A percentile compares a stretch with the other conserved stretches of the same genome.
These are phyloP conservation scores for Dendrocalamus latiflorus DNA, from an alignment of 202 grass and related monocot genomes.

Conservation along the genomic window DNA sequence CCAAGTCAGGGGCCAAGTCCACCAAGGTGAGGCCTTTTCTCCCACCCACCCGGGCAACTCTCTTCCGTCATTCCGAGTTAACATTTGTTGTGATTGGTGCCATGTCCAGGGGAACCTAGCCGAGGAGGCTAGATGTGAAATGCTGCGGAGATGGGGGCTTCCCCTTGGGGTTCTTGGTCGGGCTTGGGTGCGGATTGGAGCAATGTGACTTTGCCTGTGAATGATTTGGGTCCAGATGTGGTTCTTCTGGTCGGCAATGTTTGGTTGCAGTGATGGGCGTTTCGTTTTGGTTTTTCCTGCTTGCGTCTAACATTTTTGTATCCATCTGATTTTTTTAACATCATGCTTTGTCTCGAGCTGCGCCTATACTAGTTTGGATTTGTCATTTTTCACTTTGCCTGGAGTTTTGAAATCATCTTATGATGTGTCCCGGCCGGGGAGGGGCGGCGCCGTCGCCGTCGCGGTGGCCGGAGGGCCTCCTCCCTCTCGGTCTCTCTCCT, in stretches of 20 bases:
- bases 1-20: conserved; percentile 61
- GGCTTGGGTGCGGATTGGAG: background rate
- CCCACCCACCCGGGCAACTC: background rate
- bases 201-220: conserved; percentile 32
- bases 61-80: background rate
- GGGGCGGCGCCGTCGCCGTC: too few species aligned
- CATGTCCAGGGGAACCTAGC: background rate
- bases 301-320: conserved; percentile 6
- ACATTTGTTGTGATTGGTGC: conserved; percentile 19
- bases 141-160: conserved; percentile 8
- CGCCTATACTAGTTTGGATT: conserved; percentile 7
- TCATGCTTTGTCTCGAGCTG: conserved; percentile 27
- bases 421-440: too few species aligned
- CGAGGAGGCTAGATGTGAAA: conserved; percentile 4
- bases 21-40: conserved; percentile 45
- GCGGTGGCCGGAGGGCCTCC: too few species aligned
- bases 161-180: background rate
- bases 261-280: conserved; percentile 25
- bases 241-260: conserved; percentile 3
- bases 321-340: conserved; percentile 20
- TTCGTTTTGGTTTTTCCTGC: conserved; percentile 17
- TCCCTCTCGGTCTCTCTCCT: too few species aligned
- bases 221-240: conserved; percentile 27
- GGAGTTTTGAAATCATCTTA: background rate
- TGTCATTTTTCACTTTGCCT: conserved; percentile 26